A percentile compares a stretch with the other conserved stretches of the same genome.
Conservation (phyloP, 2,329 filamentous ascomycete genomes). For the Epicoccum nigrum region DNA sequence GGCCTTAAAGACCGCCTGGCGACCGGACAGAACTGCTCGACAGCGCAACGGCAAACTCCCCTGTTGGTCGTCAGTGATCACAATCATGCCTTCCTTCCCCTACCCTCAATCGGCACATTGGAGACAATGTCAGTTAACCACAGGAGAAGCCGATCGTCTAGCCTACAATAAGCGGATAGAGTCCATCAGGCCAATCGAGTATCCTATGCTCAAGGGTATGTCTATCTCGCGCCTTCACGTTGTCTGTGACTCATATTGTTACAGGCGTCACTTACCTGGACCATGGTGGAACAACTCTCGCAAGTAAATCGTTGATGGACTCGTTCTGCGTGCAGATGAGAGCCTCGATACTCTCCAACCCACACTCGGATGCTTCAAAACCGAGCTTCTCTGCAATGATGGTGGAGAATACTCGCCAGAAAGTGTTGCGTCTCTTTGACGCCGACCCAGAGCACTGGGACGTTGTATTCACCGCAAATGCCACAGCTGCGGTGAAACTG, state of each 20-base stretch:
- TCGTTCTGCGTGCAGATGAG: conserved; percentile 63
- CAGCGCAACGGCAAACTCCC: not conserved
- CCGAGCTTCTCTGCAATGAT: conserved; percentile 63
- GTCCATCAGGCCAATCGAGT: conserved; percentile 26
- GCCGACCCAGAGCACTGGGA: conserved; percentile 83
- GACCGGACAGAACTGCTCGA: not conserved
- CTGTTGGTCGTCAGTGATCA: not conserved
- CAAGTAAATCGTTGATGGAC: conserved; percentile 62
- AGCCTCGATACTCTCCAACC: conserved; percentile 68
- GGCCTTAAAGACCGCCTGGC: conserved; percentile 5
- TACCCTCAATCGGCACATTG: not conserved
- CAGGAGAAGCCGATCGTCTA: conserved; percentile 4
- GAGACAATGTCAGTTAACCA: not conserved
- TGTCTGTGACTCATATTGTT: not conserved
- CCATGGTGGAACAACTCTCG: conserved; percentile 57
- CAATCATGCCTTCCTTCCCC: not conserved
- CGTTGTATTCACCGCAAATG: conserved; percentile 89
- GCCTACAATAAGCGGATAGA: conserved; percentile 22
- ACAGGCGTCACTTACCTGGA: conserved; percentile 58
- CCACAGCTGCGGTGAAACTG: conserved; percentile 87
- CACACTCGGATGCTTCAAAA: conserved; percentile 68
- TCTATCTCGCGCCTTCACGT: not conserved
- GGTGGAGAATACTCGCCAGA: conserved; percentile 54
- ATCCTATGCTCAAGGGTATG: conserved; percentile 36
- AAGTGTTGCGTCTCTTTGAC: conserved; percentile 72